Conservation (phyloP, 1,139 yeast genomes). For the Blastobotrys petasosporus region DNA sequence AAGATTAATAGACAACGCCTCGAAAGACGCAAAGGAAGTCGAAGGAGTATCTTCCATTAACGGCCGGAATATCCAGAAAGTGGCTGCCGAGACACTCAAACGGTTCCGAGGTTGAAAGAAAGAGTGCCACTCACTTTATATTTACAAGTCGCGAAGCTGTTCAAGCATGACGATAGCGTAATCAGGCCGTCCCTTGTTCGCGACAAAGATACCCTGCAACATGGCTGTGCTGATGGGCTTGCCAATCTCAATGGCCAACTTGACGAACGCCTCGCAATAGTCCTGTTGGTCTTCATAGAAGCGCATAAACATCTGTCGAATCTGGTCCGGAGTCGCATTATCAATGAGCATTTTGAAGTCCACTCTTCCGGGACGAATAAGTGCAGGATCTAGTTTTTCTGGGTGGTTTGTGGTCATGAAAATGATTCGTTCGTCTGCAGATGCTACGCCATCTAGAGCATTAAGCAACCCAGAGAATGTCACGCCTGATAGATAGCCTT, state of each 20-base stretch:
- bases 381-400: constrained; percentile 70
- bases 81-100: constrained; percentile 16
- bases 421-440: constrained; percentile 93
- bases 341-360: constrained; percentile 79
- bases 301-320: constrained; percentile 74
- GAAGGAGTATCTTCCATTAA: constrained; percentile 12
- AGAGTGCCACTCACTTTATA: too few relatives aligned
- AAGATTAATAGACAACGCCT: constrained; percentile 19
- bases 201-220: constrained; percentile 90
- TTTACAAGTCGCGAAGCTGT: constrained; percentile 8
- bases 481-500: constrained; percentile 68
- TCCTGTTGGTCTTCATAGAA: constrained; percentile 67
- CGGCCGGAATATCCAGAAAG: constrained; percentile 16
- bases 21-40: constrained; percentile 14
- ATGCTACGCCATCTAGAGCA: constrained; percentile 97
- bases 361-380: constrained; percentile 88
- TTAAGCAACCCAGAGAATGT: constrained; percentile 91
- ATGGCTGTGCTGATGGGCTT: constrained; percentile 84
- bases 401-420: constrained; percentile 99
- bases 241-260: constrained; percentile 44
- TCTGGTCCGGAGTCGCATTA: constrained; percentile 79
- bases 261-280: constrained; percentile 59
- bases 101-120: constrained; percentile 18
- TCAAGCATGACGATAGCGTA: constrained; percentile 64
- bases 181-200: constrained; percentile 78